These are phyloP conservation scores for Cercospora sp. DNA, from an alignment of 2,329 filamentous ascomycete species.

Conservation along the genomic window DNA sequence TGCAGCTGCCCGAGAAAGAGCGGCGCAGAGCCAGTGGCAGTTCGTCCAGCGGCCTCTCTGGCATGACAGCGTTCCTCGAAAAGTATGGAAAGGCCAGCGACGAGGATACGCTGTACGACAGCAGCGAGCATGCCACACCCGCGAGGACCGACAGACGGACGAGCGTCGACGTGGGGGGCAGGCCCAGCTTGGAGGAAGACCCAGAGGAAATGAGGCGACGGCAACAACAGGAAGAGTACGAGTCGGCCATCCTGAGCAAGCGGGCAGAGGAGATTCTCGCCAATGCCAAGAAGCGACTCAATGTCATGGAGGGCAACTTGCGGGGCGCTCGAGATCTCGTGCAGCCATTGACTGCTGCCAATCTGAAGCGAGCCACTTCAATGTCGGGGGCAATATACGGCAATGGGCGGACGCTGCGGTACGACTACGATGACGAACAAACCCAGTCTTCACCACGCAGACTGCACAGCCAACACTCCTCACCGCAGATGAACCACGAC, in stretches of 20 bases:
- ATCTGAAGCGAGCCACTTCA: conserved; percentile 41
- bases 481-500: conserved; percentile 33
- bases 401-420: conserved; percentile 23
- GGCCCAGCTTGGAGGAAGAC: conserved; percentile 23
- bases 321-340: conserved; percentile 64
- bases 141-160: conserved; percentile 7
- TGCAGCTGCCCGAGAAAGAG: conserved; percentile 24
- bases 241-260: conserved; percentile 73
- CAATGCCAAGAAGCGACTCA: conserved; percentile 86
- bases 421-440: conserved; percentile 26
- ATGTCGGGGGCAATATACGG: conserved; percentile 26
- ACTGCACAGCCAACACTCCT: conserved; percentile 35
- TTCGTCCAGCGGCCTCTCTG: conserved; percentile 47
- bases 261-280: conserved; percentile 87
- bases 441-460: conserved; percentile 22
- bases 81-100: conserved; percentile 31
- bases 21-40: conserved; percentile 39
- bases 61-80: conserved; percentile 38
- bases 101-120: conserved; percentile 26
- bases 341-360: conserved; percentile 41
- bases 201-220: conserved; percentile 37
- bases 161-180: not conserved
- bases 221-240: conserved; percentile 57
- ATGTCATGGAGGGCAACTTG: conserved; percentile 91
- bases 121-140: conserved; percentile 21